Conservation (phyloP, 2,329 filamentous ascomycete genomes). For the Alternaria ethzedia region DNA sequence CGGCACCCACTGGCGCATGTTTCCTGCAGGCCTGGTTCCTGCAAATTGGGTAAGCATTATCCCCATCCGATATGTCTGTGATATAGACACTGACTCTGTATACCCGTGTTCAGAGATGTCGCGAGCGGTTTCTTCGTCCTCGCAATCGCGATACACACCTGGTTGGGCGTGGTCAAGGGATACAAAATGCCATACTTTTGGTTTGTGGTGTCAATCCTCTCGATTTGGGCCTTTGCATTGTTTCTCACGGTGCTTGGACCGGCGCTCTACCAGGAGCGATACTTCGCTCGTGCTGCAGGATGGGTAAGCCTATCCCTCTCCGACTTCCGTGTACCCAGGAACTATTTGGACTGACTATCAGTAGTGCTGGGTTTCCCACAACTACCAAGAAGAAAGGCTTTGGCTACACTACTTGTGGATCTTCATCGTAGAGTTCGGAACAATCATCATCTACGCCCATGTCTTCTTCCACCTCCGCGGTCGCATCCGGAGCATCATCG, state of each 20-base stretch:
- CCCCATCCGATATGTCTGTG: neutral
- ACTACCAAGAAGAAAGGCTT: conserved; percentile 54
- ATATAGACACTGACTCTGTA: neutral
- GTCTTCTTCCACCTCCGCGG: conserved; percentile 58
- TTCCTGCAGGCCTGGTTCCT: conserved; percentile 60
- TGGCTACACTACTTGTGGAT: conserved; percentile 63
- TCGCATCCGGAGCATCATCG: conserved; percentile 49
- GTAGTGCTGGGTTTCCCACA: conserved; percentile 57
- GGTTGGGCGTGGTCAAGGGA: conserved; percentile 56
- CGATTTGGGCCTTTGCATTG: conserved; percentile 55
- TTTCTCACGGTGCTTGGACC: conserved; percentile 57
- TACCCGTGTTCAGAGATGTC: conserved; percentile 49
- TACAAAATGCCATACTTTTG: conserved; percentile 54
- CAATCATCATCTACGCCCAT: conserved; percentile 56
- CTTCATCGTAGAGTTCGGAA: conserved; percentile 60
- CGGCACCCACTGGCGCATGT: conserved; percentile 53
- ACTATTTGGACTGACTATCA: neutral
- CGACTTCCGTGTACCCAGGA: neutral
- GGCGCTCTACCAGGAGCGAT: conserved; percentile 48
- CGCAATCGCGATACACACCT: conserved; percentile 62
- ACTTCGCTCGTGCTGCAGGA: conserved; percentile 58
- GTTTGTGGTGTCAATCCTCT: conserved; percentile 54
- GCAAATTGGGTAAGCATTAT: conserved; percentile 48
- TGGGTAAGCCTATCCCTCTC: conserved; percentile 37
- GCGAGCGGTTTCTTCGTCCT: conserved; percentile 61